Conservation (phyloP, 495 filamentous ascomycete species). For the Podospora pseudocomata region DNA sequence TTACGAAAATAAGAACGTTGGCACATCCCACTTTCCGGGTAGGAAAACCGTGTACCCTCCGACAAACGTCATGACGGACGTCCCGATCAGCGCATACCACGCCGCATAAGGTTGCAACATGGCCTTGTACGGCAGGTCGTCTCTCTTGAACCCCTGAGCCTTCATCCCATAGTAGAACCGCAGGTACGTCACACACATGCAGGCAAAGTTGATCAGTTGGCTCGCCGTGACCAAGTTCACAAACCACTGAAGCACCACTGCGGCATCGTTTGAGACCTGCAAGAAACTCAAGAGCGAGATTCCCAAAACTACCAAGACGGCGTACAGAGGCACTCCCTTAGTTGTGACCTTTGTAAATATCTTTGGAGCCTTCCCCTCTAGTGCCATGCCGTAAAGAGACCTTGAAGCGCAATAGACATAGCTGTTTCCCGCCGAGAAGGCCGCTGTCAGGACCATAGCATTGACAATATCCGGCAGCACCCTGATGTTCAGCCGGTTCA, state of each 20-base stretch:
- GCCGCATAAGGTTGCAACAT: constrained; percentile 66
- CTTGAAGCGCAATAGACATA: constrained; percentile 80
- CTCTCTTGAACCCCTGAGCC: constrained; percentile 63
- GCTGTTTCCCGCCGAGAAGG: constrained; percentile 80
- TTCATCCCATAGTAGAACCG: constrained; percentile 66
- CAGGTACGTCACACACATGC: constrained; percentile 67
- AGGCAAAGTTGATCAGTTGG: constrained; percentile 74
- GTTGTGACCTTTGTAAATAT: constrained; percentile 61
- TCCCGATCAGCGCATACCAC: constrained; percentile 60
- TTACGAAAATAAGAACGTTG: constrained; percentile 73
- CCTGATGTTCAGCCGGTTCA: constrained; percentile 66
- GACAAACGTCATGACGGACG: constrained; percentile 67
- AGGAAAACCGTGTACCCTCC: constrained; percentile 75
- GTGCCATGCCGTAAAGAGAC: constrained; percentile 68
- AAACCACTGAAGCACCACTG: constrained; percentile 73
- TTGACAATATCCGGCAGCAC: constrained; percentile 77
- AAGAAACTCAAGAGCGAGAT: constrained; percentile 68
- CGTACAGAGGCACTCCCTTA: constrained; percentile 59
- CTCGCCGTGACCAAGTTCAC: constrained; percentile 66
- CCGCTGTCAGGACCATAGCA: constrained; percentile 67
- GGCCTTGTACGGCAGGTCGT: constrained; percentile 62
- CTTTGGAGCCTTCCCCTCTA: constrained; percentile 62
- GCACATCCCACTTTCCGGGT: constrained; percentile 60
- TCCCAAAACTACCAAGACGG: constrained; percentile 56
- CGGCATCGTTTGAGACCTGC: constrained; percentile 63